Conservation (phyloP, 352 stramenopile genomes). For the Globisporangium ultimum region DNA sequence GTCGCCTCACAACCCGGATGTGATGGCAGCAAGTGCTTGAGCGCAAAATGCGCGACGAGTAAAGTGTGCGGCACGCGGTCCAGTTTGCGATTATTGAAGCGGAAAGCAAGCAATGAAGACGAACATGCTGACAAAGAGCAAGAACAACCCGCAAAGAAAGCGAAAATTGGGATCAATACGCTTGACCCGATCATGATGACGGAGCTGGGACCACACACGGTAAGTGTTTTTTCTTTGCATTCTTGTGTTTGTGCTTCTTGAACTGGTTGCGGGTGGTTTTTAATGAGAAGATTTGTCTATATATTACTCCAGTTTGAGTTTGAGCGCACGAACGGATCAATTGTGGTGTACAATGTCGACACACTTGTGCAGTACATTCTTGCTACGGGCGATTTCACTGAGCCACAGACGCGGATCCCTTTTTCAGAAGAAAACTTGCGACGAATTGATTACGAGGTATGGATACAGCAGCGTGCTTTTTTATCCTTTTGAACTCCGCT, state of each 20-base stretch:
- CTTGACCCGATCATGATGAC: constrained; percentile 89
- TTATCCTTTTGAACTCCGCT: neutral
- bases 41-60: neutral
- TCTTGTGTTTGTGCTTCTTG: constrained; percentile 7
- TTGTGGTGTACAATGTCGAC: constrained; percentile 86
- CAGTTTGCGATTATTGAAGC: constrained; percentile 66
- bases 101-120: constrained; percentile 32
- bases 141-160: constrained; percentile 36
- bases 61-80: constrained; percentile 27
- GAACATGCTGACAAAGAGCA: constrained; percentile 15
- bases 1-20: neutral
- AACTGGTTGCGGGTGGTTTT: constrained; percentile 10
- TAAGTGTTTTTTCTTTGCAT: constrained; percentile 19
- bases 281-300: constrained; percentile 11
- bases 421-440: constrained; percentile 82
- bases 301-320: constrained; percentile 74
- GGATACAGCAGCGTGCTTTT: neutral
- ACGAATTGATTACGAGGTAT: constrained; percentile 67
- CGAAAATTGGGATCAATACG: constrained; percentile 67
- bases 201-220: constrained; percentile 70
- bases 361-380: constrained; percentile 88
- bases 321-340: constrained; percentile 72
- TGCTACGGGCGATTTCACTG: constrained; percentile 84
- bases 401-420: constrained; percentile 84
- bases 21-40: neutral